These are phyloP conservation scores for Dendrobium nobile DNA, from an alignment of 106 monocot genomes.

Conservation along the genomic window DNA sequence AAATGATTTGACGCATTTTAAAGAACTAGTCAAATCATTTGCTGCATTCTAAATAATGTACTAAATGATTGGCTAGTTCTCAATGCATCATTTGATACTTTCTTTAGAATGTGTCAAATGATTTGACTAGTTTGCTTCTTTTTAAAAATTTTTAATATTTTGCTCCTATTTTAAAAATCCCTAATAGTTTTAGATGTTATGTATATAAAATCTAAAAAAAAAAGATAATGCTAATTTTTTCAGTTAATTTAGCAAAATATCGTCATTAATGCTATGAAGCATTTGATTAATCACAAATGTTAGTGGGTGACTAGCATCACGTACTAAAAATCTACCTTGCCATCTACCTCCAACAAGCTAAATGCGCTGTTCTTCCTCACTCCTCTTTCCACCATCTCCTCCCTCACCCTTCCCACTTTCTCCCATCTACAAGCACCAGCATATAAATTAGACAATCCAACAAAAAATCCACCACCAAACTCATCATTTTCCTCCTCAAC, in stretches of 20 bases:
- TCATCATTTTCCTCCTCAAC: not conserved
- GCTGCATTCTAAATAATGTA: no score
- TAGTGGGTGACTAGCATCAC: constrained; percentile 10
- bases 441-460: constrained; percentile 20
- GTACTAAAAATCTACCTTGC: constrained; percentile 13
- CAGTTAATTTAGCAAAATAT: not conserved
- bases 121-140: no score
- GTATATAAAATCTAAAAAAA: no score
- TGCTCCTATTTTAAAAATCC: no score
- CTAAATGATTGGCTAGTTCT: no score
- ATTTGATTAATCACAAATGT: constrained; percentile 1
- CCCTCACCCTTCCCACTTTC: constrained; percentile 15
- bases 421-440: constrained; percentile 15
- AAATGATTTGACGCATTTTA: no score
- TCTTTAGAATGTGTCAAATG: no score
- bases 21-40: no score
- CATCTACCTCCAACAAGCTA: constrained; percentile 24
- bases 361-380: constrained; percentile 14
- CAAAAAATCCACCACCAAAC: constrained; percentile 13
- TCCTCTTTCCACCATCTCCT: constrained; percentile 18
- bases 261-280: constrained; percentile 1
- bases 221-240: no score
- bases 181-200: no score
- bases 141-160: no score
- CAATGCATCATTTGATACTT: no score